Base-by-base conservation (phyloP, 2,329 filamentous ascomycete species). In the Sphaceloma murrayae region DNA sequence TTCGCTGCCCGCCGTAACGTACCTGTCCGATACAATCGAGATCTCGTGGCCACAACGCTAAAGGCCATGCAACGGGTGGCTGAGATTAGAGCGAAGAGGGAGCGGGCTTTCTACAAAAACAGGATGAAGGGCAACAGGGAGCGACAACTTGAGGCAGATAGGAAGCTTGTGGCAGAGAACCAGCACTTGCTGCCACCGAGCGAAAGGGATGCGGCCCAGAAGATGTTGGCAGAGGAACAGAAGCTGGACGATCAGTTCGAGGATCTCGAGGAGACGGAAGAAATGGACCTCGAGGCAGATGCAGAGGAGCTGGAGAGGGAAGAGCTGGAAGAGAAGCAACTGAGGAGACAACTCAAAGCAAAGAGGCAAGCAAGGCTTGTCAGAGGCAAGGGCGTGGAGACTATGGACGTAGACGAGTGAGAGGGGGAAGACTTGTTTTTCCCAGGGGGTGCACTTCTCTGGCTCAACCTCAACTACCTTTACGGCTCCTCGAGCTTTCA, bases 1-100 rank as follows among this genome's bases (percentile, higher is more conserved):
- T 94, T 96, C 68, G 83, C 85, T 51, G 84, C 86, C 54, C 83
- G 86, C 61, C 84, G 91, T 71, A 95, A 98, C 72, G 78, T 93
- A 22, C 91, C 91, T 53, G 78, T 93, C 50, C 85, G 89, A 61
- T 98, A 98, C 78, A 85, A 95, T 76, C 82, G 91, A 65, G 85
- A 94, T 56, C 78, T 94, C 52, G 79, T 94, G 52, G 74, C 77
- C 55, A 86, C 83, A 59, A 96, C 91, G 11, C 74, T 96, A 65
- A 78, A 83, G 61, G 89, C 88, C 54, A 98, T 98, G 87, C 75
- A 85, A 67, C 77, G 89, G 52, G 81, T 96, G 56, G 72, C 77
- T 57, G 88, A 95, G 72, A 89, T 96, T 66, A 74, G 87, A 45
- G 66, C 77, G 47, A 77, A 80, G 61, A 77, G 91, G 60, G 89